Base-by-base conservation (phyloP, 495 filamentous ascomycete species). In the Hamigera avellanea region DNA sequence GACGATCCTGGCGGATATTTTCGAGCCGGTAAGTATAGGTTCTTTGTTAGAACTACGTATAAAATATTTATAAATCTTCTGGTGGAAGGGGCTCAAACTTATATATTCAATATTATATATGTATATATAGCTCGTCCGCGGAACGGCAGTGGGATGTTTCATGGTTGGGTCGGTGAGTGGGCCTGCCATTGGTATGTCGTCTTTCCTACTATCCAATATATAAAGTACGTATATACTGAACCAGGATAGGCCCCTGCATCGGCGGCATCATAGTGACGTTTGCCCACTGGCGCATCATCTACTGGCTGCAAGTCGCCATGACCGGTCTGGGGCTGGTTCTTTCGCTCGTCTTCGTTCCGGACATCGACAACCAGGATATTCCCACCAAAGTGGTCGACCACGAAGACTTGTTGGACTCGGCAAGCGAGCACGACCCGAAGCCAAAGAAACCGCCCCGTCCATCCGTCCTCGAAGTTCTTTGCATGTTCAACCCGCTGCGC, bases 231-330 rank as follows among this genome's bases (percentile, higher is more conserved):
- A 33, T 33, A n/a, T 7, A 33, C 31, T 33, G 15, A 33, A 6
- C 14, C 9, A 19, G 6, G 14, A 32, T 26, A 69, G 65, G 58
- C 10, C 66, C 65, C 35, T 66, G 61, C 34, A 53, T 67, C 31
- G 63, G 62, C 17, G 62, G 63, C 18, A 59, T 75, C 39, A 74
- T 76, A 36, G 72, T 75, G 48, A 75, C 70, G 13, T 78, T 66
- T 40, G 44, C 58, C 10, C 50, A 54, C 21, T 78, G 73, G 73
- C 56, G 73, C 17, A 62, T 62, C 39, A 74, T 75, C 41, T 75
- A 72, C 58, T 75, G 73, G 72, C 54, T 74, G 17, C 73, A 76
- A 44, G 62, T 66, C 16, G 70, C 52, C 14, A 62, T 77, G 43
- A 57, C 62, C 2, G 61, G 53, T 25, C 45, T 69, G 21, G 62